These are phyloP conservation scores for Orobanche coerulescens DNA, from an alignment of 257 asterid species.

Conservation along the genomic window DNA sequence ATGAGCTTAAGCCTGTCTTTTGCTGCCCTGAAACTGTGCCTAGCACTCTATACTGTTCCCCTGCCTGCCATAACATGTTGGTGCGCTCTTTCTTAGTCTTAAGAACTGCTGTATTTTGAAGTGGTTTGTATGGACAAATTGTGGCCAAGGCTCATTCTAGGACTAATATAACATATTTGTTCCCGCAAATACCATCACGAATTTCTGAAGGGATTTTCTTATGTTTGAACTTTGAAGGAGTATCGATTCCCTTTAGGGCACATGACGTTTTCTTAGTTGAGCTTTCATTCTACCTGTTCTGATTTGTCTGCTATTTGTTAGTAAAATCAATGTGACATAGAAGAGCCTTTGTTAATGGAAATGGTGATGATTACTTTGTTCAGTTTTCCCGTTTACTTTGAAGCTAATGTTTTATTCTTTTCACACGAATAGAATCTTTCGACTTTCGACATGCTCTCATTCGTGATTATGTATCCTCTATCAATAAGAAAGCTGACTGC, in stretches of 20 bases:
- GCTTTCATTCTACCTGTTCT: not conserved
- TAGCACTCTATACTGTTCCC: not conserved
- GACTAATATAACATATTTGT: not conserved
- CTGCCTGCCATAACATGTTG: not conserved
- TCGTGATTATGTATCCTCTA: conserved; percentile 6
- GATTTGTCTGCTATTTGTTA: conserved; percentile 3
- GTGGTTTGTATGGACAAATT: not conserved
- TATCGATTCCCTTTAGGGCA: not conserved
- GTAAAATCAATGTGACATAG: not conserved
- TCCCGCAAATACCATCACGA: not conserved
- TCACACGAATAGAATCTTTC: not conserved
- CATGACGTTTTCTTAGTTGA: not conserved
- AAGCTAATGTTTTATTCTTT: conserved; percentile 7
- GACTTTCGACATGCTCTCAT: conserved; percentile 16
- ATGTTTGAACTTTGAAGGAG: not conserved
- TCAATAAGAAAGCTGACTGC: conserved; percentile 28
- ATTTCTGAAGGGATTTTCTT: conserved; percentile 3
- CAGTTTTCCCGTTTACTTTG: not conserved
- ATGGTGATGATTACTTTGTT: not conserved
- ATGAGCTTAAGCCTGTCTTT: not conserved
- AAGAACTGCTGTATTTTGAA: not conserved
- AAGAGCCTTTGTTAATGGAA: conserved; percentile 9
- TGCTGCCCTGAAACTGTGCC: not conserved
- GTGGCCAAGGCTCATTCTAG: not conserved
- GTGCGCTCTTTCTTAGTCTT: conserved; percentile 3